Conservation (phyloP, 305 asterid genomes). For the Salvia sclarea region DNA sequence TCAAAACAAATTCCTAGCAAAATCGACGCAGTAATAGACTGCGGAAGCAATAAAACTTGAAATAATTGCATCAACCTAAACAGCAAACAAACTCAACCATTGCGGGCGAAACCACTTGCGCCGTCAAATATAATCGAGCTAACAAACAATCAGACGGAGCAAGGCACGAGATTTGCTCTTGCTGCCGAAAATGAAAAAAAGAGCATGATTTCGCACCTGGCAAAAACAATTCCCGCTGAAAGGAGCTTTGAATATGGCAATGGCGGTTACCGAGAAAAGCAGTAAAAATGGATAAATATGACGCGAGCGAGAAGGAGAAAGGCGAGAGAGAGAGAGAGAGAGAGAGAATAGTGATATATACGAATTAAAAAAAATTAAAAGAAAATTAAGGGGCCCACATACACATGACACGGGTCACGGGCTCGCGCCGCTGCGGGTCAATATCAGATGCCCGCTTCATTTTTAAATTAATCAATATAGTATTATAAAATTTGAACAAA, state of each 20-base stretch:
- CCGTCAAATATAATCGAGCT: conserved; percentile 6
- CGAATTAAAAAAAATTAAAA: neutral
- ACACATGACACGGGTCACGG: neutral
- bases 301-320: neutral
- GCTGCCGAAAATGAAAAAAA: neutral
- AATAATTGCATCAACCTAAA: neutral
- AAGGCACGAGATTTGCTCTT: neutral
- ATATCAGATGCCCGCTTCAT: no score
- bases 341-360: neutral
- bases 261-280: conserved; percentile 39
- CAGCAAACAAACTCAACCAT: conserved; percentile 12
- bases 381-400: neutral
- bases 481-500: no score
- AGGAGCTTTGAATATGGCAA: conserved; percentile 39
- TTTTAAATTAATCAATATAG: no score
- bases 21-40: conserved; percentile 3
- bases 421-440: neutral
- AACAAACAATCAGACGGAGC: neutral
- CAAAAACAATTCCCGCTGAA: conserved; percentile 3
- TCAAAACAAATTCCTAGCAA: neutral
- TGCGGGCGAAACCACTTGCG: neutral
- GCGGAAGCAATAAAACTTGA: neutral
- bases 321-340: neutral
- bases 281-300: conserved; percentile 32
- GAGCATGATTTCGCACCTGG: conserved; percentile 24